A percentile compares a stretch with the other conserved stretches of the same genome.
Evolutionary conservation across 1,139 yeast genomes (phyloP).

Genomic region (Pichia inconspicua): DNA sequence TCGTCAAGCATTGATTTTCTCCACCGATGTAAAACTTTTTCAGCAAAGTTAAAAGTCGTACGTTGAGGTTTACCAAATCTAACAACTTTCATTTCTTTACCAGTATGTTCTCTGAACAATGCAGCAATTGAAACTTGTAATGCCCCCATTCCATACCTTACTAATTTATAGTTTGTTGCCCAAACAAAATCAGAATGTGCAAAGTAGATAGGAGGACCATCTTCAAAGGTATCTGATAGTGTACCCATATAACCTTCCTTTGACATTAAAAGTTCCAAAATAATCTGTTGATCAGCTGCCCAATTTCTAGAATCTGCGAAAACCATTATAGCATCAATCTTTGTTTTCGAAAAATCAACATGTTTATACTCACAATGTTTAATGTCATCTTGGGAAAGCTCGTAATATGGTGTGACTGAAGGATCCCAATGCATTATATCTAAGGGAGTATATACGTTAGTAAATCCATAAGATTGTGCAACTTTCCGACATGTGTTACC

Average conservation of each 20-base stretch:
- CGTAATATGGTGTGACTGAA: constrained; percentile 73
- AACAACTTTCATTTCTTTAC: constrained; percentile 65
- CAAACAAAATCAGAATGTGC: constrained; percentile 86
- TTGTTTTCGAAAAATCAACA: constrained; percentile 55
- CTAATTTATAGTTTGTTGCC: constrained; percentile 76
- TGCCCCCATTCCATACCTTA: constrained; percentile 88
- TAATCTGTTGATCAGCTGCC: constrained; percentile 88
- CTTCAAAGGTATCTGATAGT: constrained; percentile 54
- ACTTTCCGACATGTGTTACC: constrained; percentile 77
- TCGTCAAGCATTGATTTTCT: constrained; percentile 70
- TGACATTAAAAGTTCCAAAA: constrained; percentile 65
- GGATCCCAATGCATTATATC: constrained; percentile 83
- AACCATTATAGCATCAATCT: constrained; percentile 65
- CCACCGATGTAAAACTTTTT: constrained; percentile 68
- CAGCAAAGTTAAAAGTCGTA: constrained; percentile 75
- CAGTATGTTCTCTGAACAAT: constrained; percentile 71
- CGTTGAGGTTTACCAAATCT: constrained; percentile 82
- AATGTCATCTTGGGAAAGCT: constrained; percentile 61
- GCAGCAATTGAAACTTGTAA: constrained; percentile 80
- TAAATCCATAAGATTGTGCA: constrained; percentile 70
- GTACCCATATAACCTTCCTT: constrained; percentile 81
- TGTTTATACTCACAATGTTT: constrained; percentile 43
- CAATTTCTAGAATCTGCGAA: constrained; percentile 82
- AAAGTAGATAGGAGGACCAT: constrained; percentile 76
- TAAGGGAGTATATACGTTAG: constrained; percentile 68